These are phyloP conservation scores for Epichloe gansuensis DNA, from an alignment of 2,329 filamentous ascomycete genomes.

Conservation along the genomic window DNA sequence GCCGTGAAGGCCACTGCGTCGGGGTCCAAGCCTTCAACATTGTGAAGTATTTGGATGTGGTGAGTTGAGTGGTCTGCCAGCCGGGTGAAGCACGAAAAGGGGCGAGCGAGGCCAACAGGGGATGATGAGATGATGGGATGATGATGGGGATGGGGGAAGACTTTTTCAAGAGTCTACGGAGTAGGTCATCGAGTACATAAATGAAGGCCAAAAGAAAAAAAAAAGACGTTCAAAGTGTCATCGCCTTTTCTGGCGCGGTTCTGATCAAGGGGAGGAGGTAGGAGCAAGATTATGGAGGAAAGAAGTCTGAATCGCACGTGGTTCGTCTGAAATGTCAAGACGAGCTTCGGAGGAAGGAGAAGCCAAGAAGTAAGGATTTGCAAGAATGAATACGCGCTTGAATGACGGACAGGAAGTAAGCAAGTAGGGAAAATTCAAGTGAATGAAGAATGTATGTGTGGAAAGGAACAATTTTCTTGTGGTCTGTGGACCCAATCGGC, in stretches of 20 bases:
- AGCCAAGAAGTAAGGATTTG: background rate
- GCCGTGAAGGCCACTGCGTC: constrained; percentile 15
- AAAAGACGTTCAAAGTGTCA: background rate
- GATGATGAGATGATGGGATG: no score
- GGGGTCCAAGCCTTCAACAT: constrained; percentile 6
- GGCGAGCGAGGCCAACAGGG: background rate
- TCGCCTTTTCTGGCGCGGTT: background rate
- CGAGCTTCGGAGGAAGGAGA: background rate
- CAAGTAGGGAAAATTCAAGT: no score
- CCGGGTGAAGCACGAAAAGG: background rate
- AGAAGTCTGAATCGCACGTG: background rate
- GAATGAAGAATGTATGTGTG: no score
- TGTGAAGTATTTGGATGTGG: background rate
- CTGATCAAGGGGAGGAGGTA: background rate
- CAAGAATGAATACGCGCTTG: background rate
- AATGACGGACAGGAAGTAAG: background rate
- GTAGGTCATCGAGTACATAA: background rate
- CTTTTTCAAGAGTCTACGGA: background rate
- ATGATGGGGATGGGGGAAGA: background rate
- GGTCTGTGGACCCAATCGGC: no score
- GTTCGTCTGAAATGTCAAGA: background rate
- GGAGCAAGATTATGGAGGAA: background rate
- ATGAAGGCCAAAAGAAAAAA: background rate
- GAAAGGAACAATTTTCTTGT: no score
- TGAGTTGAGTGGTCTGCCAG: background rate